phyloP scores from a whole-genome alignment of 2,329 filamentous ascomycete species.

The Aspergillus vadensis region DNA sequence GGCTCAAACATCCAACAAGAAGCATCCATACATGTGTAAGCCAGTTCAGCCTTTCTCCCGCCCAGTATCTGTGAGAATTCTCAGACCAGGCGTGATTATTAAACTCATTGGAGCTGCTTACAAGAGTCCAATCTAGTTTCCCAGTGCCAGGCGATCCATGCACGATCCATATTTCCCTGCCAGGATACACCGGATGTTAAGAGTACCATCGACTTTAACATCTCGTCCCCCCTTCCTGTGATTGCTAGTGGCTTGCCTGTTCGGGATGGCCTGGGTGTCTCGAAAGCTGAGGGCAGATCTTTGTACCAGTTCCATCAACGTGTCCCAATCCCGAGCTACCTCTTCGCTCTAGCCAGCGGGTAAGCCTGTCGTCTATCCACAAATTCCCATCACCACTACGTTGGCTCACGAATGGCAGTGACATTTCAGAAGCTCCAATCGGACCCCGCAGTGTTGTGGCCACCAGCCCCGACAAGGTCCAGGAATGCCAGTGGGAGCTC shows the following conservation, averaged over 20 bases:
- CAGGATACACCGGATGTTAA: constrained; percentile 98
- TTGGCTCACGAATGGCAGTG: constrained; percentile 54
- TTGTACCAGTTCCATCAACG: constrained; percentile 86
- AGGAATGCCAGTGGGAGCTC: constrained; percentile 85
- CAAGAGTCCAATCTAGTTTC: constrained; percentile 58
- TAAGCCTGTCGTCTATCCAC: constrained; percentile 24
- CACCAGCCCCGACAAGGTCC: constrained; percentile 83
- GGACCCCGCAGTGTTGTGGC: constrained; percentile 83
- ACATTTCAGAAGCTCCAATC: constrained; percentile 81
- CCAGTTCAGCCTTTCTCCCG: constrained; percentile 1
- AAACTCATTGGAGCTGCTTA: background rate
- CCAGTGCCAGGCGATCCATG: constrained; percentile 96
- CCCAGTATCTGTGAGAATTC: background rate
- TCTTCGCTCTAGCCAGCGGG: constrained; percentile 83
- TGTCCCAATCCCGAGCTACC: constrained; percentile 89
- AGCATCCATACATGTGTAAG: constrained; percentile 87
- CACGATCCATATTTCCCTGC: constrained; percentile 90
- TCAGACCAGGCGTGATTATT: background rate
- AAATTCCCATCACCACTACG: background rate
- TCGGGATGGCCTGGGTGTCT: constrained; percentile 54
- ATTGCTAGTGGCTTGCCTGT: constrained; percentile 79
- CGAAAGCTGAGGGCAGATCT: constrained; percentile 52
- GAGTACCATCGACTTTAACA: constrained; percentile 87
- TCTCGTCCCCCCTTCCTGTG: constrained; percentile 84
- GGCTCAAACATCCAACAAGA: constrained; percentile 91